These are phyloP conservation scores for Candida argentea DNA, from an alignment of 805 yeast species.

Conservation along the genomic window DNA sequence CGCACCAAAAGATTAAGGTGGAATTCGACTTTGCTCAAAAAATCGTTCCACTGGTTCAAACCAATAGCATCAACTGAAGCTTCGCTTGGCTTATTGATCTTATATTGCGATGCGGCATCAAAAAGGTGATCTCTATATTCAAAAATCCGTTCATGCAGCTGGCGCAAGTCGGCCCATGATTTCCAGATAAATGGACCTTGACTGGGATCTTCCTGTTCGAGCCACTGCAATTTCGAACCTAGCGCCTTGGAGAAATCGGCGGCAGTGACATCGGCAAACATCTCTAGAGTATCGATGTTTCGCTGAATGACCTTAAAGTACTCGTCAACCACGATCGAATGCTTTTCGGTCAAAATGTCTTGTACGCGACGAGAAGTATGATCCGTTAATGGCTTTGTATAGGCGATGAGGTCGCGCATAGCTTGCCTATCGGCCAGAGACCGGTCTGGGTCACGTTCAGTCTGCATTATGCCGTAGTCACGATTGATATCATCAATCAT, in stretches of 20 bases:
- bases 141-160: slow-evolving; percentile 44
- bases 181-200: slow-evolving; percentile 13
- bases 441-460: no score
- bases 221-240: slow-evolving; percentile 38
- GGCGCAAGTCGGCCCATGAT: slow-evolving; percentile 44
- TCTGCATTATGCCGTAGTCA: slow-evolving; percentile 21
- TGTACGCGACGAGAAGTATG: slow-evolving; percentile 14
- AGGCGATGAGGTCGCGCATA: slow-evolving; percentile 23
- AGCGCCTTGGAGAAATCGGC: slow-evolving; percentile 55
- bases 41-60: slow-evolving; percentile 22
- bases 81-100: slow-evolving; percentile 3
- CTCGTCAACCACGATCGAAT: slow-evolving; percentile 15
- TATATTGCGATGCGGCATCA: slow-evolving; percentile 17
- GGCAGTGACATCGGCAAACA: slow-evolving; percentile 60
- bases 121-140: slow-evolving; percentile 43
- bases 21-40: slow-evolving; percentile 28
- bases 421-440: slow-evolving; percentile 21
- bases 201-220: slow-evolving; percentile 19
- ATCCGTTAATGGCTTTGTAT: slow-evolving; percentile 15
- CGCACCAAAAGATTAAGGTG: slow-evolving; percentile 41
- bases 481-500: slow-evolving; percentile 22
- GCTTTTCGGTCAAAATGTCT: slow-evolving; percentile 14
- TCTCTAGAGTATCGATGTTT: slow-evolving; percentile 59
- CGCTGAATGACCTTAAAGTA: slow-evolving; percentile 26
- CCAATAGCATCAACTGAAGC: slow-evolving; percentile 18